These are phyloP conservation scores for Trichophyton mentagrophytes DNA, from an alignment of 2,329 filamentous ascomycete species.

Conservation along the genomic window DNA sequence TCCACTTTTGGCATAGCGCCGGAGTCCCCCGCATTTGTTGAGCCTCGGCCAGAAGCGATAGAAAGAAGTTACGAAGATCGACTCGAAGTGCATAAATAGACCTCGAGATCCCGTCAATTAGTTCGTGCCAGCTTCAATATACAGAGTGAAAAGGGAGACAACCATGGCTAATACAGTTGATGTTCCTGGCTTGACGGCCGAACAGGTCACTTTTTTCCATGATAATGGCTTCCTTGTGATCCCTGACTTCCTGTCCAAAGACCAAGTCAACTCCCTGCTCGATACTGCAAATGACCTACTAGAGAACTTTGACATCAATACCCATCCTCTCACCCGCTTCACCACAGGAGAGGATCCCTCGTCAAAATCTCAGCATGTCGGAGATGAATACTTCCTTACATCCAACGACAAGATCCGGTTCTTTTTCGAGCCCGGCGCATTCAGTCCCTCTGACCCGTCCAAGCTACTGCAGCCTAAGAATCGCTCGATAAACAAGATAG, in stretches of 20 bases:
- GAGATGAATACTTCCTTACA: slow-evolving; percentile 84
- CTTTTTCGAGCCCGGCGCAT: slow-evolving; percentile 95
- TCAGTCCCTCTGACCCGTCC: slow-evolving; percentile 41
- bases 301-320: slow-evolving; percentile 58
- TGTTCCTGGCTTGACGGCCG: slow-evolving; percentile 44
- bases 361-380: slow-evolving; percentile 51
- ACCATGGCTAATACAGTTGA: neutral
- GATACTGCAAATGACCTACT: slow-evolving; percentile 64
- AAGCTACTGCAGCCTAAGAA: slow-evolving; percentile 67
- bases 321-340: slow-evolving; percentile 90
- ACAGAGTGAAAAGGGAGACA: neutral
- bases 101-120: too few species aligned
- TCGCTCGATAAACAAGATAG: slow-evolving; percentile 79
- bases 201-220: slow-evolving; percentile 60
- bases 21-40: neutral
- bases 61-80: neutral
- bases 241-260: slow-evolving; percentile 56
- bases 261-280: slow-evolving; percentile 56
- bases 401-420: slow-evolving; percentile 88
- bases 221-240: slow-evolving; percentile 84
- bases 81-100: too few species aligned
- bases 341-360: slow-evolving; percentile 55
- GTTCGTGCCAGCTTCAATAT: neutral
- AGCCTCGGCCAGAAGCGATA: neutral
- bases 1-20: neutral